Base-by-base conservation (phyloP, 441 rosid genomes). In the Breynia disticha region DNA sequence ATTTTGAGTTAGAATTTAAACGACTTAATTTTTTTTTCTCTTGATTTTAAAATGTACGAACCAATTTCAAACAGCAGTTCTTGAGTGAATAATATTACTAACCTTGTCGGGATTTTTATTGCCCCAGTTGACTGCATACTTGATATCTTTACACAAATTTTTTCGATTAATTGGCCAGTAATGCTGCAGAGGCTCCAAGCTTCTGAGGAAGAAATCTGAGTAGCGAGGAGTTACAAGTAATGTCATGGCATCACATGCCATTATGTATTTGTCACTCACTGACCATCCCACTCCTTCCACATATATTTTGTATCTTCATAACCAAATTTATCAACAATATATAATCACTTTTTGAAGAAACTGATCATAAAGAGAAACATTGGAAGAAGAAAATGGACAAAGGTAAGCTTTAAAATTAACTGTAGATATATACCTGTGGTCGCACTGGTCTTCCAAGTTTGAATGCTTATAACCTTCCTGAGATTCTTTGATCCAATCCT, bases 271-370 rank as follows among this genome's bases (percentile, higher is more conserved):
- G 79, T 81, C 95, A 32, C 97, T 88, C 43, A 88, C 97, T 0
- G 97, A 88, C 97, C 97, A 88, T 2, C 76, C 86, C 42, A 63
- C 77, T 21, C 97, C 97, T 77, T 88, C 96, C 7, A 83, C 67
- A 46, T 88, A 88, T 47, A 85, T 85, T 59, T 85, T 85, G 74
- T 88, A 88, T 67, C 95, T 83, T 10, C 5, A n/a, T 19, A 11
- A 47, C 48, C 2, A 10, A 3, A n/a, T n/a, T n/a, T n/a, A 45
- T 45, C 50, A 41, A 0, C 44, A 13, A 41, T 15, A 41, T 11
- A 41, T 11, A 41, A 41, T 41, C n/a, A 9, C 5, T 41, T 11
- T 9, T 41, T 4, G 13, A 41, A 41, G 15, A 41, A 11, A 11
- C 41, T 5, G 11, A 37, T 11, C 41, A 37, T 5, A 37, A 37